Evolutionary conservation across 2,329 filamentous ascomycete species (phyloP), one percentile per base, ranked within the genome.

Genomic region (Fusarium succisae): DNA sequence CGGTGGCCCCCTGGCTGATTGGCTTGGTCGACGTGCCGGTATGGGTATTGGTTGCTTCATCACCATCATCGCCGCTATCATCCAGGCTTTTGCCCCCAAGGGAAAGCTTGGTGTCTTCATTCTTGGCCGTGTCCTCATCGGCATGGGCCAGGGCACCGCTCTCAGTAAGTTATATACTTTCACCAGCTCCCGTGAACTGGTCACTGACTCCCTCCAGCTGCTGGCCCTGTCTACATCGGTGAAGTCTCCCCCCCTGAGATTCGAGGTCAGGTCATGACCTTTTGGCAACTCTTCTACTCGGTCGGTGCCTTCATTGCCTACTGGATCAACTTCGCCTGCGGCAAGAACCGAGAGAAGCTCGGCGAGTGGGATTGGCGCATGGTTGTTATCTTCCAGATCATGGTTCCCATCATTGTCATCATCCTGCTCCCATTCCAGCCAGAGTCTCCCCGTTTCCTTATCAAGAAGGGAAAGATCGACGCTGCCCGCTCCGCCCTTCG

Each of bases 361-460:
- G 91, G 91, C 44, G 85, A 94, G 75, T 93, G 91, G 92, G 91
- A 93, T 81, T 93, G 91, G 91, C 89, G 88, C 76, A 88, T 93
- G 84, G 90, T 93, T 20, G 89, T 93, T 71, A 90, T 94, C 70
- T 93, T 93, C 85, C 92, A 94, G 82, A 85, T 93, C 55, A 81
- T 94, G n/a, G 86, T 93, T 30, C 92, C 92, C 4, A 73, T 87
- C 57, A 76, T 93, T 66, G 91, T 94, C 80, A 82, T 93, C 28
- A 73, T 82, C 8, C 86, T 91, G 41, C 84, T 93, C 20, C 91
- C 91, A 45, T 91, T 91, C 79, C 88, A 92, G 70, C 91, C 91
- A 26, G 92, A 93, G 79, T 89, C 88, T 8, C 92, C 92, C 24
- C 87, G 92, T 57, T 94, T 91, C 91, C 87, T 88, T 79, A 87